Base-by-base conservation (phyloP, 345 rosid genomes). In the Ceriops tagal region DNA sequence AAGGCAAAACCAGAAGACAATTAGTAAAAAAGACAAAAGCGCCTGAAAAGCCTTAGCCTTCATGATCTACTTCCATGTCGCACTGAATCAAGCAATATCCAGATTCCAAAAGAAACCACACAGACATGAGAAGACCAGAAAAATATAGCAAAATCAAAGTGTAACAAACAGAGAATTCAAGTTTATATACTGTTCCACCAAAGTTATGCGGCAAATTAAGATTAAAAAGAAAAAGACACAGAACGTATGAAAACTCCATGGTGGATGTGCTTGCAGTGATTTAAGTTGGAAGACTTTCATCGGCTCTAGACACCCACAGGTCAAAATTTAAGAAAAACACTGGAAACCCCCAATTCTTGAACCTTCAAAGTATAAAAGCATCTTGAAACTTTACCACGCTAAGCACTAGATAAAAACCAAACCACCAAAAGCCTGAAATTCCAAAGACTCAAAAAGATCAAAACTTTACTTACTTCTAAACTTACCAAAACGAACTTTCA, bases 51-150 rank as follows among this genome's bases (percentile, higher is more conserved):
- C 34, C 59, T 28, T 26, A 26, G n/a, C 47, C 35, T 26, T 21
- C 5, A 19, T 18, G 5, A 32, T 72, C 62, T 52, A 71, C 69
- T 21, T 13, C 27, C 66, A 22, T 51, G 27, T 24, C 24, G 65
- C 64, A 72, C 63, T 43, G 62, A 55, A 75, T 59, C 55, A 61
- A 60, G 71, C 31, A 63, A 62, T 22, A 47, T 20, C 69, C 69
- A 71, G 71, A 71, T 64, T 64, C 70, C 46, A 60, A 58, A 68
- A 43, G 49, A 68, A 64, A 53, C 59, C 60, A 31, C 37, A 39
- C 34, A 26, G 26, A 60, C 8, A 18, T 0, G 20, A 72, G 28
- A 47, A 46, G 15, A 70, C 61, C 35, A 11, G 39, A 39, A 18
- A 11, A 34, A 68, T 34, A 61, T 13, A 60, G n/a, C 64, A 63